phyloP scores from a whole-genome alignment of 805 yeast species.

The Komagataella phaffii region DNA sequence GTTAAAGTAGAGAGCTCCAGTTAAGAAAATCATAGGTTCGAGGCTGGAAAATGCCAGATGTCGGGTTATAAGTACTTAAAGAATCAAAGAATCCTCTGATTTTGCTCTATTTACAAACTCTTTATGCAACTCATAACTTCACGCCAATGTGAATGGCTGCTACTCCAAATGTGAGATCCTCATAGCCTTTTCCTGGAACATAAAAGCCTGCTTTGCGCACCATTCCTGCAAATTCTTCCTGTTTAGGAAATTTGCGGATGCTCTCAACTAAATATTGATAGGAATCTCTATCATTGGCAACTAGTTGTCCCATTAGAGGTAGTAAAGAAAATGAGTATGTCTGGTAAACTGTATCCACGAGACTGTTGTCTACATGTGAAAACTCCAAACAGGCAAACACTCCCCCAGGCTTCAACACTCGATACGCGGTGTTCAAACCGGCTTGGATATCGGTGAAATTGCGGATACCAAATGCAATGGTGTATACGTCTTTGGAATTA shows the following conservation, averaged over 20 bases:
- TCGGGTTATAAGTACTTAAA: background rate
- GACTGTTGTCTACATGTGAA: conserved; percentile 75
- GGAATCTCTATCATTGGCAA: conserved; percentile 92
- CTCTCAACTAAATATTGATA: conserved; percentile 95
- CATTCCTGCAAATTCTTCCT: conserved; percentile 84
- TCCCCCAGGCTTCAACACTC: conserved; percentile 95
- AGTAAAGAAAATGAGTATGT: conserved; percentile 79
- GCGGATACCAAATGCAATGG: conserved; percentile 95
- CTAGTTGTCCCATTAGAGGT: conserved; percentile 91
- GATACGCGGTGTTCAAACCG: conserved; percentile 88
- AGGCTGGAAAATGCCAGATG: background rate
- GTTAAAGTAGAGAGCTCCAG: no score
- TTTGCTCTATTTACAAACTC: background rate
- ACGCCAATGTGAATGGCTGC: conserved; percentile 95
- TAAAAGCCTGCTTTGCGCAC: conserved; percentile 91
- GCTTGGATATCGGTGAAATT: conserved; percentile 92
- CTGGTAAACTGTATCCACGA: conserved; percentile 66
- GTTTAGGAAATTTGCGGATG: conserved; percentile 82
- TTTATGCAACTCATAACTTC: conserved; percentile 37
- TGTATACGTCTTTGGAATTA: conserved; percentile 86
- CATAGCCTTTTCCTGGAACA: conserved; percentile 84
- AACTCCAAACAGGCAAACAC: conserved; percentile 94
- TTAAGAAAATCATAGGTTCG: background rate
- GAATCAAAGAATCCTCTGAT: background rate
- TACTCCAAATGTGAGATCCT: conserved; percentile 85